These are phyloP conservation scores for Dactylorhiza incarnata DNA, from an alignment of 106 monocot genomes.

Conservation along the genomic window DNA sequence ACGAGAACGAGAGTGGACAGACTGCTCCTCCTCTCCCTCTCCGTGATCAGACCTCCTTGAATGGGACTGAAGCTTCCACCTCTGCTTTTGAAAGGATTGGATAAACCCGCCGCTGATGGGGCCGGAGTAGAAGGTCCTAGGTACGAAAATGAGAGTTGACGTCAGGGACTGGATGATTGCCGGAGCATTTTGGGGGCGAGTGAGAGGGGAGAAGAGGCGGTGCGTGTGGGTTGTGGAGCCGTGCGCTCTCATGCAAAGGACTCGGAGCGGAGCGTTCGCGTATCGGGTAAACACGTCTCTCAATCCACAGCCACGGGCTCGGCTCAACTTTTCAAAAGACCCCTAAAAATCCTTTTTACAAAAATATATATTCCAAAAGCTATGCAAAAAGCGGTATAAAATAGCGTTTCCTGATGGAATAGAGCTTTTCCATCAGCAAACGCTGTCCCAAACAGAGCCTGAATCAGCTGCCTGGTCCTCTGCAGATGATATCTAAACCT, in stretches of 20 bases:
- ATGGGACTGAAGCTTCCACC: neutral
- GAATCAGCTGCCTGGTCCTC: too few relatives aligned
- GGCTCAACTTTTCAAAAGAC: too few relatives aligned
- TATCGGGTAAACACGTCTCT: too few relatives aligned
- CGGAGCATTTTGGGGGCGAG: neutral
- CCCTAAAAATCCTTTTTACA: too few relatives aligned
- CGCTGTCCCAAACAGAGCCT: too few relatives aligned
- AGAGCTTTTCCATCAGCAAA: too few relatives aligned
- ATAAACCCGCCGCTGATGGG: neutral
- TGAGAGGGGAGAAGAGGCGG: neutral
- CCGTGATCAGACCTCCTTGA: neutral
- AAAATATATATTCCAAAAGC: too few relatives aligned
- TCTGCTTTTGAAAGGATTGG: neutral
- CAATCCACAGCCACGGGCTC: too few relatives aligned
- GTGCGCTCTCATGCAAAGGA: neutral
- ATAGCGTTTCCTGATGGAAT: too few relatives aligned
- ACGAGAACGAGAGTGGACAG: constrained; percentile 62
- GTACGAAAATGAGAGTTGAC: neutral
- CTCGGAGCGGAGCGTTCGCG: neutral
- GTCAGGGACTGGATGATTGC: neutral
- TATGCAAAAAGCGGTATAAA: too few relatives aligned
- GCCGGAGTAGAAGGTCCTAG: neutral
- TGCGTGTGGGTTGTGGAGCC: neutral
- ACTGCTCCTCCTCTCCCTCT: constrained; percentile 14
- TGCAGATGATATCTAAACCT: too few relatives aligned